Conservation (phyloP, 371 early-diverging fungal species). For the Apophysomyces trapeziformis region DNA sequence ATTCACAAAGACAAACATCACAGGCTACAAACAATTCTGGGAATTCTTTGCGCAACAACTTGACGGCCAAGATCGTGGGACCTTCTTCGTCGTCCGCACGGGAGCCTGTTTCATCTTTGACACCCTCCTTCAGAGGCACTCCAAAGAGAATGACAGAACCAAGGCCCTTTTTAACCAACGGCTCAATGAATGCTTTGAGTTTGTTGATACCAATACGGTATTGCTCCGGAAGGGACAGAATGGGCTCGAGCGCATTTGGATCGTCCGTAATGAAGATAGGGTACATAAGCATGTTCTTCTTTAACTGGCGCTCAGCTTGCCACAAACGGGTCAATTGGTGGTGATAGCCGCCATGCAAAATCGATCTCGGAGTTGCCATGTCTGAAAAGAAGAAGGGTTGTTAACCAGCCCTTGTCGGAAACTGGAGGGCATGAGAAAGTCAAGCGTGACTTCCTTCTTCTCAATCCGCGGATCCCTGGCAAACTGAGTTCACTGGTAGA, state of each 20-base stretch:
- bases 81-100: constrained; percentile 87
- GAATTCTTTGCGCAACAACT: constrained; percentile 76
- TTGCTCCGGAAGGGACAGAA: constrained; percentile 87
- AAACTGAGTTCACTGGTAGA: too few species aligned
- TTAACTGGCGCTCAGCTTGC: constrained; percentile 74
- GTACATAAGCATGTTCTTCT: constrained; percentile 83
- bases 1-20: constrained; percentile 97
- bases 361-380: constrained; percentile 49
- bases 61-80: constrained; percentile 87
- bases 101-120: constrained; percentile 80
- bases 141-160: constrained; percentile 91
- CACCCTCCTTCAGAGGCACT: constrained; percentile 78
- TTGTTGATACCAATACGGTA: constrained; percentile 84
- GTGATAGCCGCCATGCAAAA: constrained; percentile 90
- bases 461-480: neutral
- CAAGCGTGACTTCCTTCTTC: neutral
- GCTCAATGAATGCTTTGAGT: constrained; percentile 74
- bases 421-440: neutral
- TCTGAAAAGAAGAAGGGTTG: neutral
- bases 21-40: constrained; percentile 87
- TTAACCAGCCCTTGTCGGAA: neutral
- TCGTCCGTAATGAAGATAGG: constrained; percentile 93
- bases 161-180: constrained; percentile 89
- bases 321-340: constrained; percentile 81
- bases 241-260: constrained; percentile 73